phyloP scores from a whole-genome alignment of 2,329 filamentous ascomycete genomes.

The Pseudogymnoascus sp. region DNA sequence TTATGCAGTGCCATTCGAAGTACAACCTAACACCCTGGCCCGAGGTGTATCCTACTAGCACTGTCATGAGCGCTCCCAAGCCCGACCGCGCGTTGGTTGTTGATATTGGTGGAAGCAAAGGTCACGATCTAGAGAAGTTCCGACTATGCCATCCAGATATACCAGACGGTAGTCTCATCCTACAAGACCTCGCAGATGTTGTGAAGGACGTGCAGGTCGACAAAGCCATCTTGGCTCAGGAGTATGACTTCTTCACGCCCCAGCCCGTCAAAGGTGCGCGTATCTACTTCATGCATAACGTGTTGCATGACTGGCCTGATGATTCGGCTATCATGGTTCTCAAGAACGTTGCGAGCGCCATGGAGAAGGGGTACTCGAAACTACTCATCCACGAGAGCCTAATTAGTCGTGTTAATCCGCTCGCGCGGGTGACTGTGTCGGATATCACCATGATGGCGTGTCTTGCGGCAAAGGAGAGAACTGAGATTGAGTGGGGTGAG shows the following conservation, averaged over 20 bases:
- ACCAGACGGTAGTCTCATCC: constrained; percentile 17
- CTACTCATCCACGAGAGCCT: constrained; percentile 32
- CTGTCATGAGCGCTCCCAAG: constrained; percentile 23
- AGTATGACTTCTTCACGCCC: constrained; percentile 33
- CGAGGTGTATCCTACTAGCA: constrained; percentile 29
- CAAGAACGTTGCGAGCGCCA: constrained; percentile 22
- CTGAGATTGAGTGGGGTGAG: constrained; percentile 26
- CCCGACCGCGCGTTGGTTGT: constrained; percentile 23
- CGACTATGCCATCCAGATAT: constrained; percentile 24
- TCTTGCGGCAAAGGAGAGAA: constrained; percentile 27
- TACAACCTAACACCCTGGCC: constrained; percentile 33
- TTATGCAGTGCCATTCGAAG: constrained; percentile 33
- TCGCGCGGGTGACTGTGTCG: constrained; percentile 26
- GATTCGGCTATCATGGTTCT: constrained; percentile 14
- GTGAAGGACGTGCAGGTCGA: constrained; percentile 22
- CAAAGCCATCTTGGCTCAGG: constrained; percentile 24
- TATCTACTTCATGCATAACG: constrained; percentile 26
- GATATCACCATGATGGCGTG: constrained; percentile 31
- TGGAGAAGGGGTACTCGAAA: constrained; percentile 30
- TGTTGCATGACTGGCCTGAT: constrained; percentile 30
- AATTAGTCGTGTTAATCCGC: constrained; percentile 25
- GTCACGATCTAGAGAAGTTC: constrained; percentile 18
- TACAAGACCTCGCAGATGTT: constrained; percentile 26
- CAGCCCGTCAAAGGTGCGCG: constrained; percentile 35
- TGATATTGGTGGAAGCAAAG: constrained; percentile 20